phyloP scores from a whole-genome alignment of 2,329 filamentous ascomycete genomes.

The Fusarium haematococcum region DNA sequence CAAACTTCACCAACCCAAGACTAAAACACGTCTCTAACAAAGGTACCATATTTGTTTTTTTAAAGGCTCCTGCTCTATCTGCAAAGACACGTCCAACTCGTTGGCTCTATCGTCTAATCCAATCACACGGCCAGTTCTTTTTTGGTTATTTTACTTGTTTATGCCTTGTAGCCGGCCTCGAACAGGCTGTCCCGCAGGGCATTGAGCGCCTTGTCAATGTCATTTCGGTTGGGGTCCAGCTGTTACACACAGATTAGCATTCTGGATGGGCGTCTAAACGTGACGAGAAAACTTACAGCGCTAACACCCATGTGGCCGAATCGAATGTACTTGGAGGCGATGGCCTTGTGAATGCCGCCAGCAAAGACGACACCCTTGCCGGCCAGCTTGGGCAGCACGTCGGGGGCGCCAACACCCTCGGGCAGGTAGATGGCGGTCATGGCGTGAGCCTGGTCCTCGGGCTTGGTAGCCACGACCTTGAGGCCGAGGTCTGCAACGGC shows the following conservation, averaged over 20 bases:
- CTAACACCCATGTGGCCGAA: constrained; percentile 99
- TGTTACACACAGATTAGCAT: constrained; percentile 47
- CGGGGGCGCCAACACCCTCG: constrained; percentile 81
- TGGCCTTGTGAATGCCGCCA: constrained; percentile 95
- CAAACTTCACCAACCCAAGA: constrained; percentile 6
- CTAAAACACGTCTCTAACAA: constrained; percentile 5
- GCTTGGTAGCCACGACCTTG: constrained; percentile 85
- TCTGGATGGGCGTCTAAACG: not conserved
- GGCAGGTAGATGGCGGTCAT: constrained; percentile 99
- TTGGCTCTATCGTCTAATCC: constrained; percentile 24
- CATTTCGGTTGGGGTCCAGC: constrained; percentile 80
- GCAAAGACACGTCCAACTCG: constrained; percentile 18
- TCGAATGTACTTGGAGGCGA: constrained; percentile 91
- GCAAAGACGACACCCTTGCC: constrained; percentile 95
- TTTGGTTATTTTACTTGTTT: constrained; percentile 28
- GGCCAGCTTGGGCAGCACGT: constrained; percentile 85
- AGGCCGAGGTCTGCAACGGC: constrained; percentile 83
- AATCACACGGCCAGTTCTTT: constrained; percentile 27
- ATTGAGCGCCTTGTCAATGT: constrained; percentile 86
- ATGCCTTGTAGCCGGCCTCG: constrained; percentile 75
- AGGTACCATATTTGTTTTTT: constrained; percentile 16
- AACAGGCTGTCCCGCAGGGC: constrained; percentile 79
- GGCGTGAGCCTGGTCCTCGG: constrained; percentile 92
- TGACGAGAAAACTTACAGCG: constrained; percentile 68
- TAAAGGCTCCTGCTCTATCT: constrained; percentile 28